phyloP scores from a whole-genome alignment of 2,329 filamentous ascomycete genomes.

The Nothophoma quercina region DNA sequence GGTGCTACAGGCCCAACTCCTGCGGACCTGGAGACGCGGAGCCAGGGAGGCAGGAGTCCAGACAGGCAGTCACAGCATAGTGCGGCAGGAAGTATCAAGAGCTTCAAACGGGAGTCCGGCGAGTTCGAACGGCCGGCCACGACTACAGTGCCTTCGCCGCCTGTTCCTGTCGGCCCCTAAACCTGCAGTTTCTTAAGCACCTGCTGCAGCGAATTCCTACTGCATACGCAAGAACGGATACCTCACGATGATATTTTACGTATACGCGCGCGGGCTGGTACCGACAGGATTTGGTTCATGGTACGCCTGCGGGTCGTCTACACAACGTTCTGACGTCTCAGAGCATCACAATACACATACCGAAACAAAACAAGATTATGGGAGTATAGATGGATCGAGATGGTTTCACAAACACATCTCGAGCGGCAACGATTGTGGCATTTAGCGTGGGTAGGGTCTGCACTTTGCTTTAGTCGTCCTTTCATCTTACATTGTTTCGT shows the following conservation, averaged over 20 bases:
- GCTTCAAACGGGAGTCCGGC: conserved; percentile 44
- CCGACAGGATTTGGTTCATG: conserved; percentile 33
- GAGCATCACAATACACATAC: conserved; percentile 21
- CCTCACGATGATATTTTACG: conserved; percentile 13
- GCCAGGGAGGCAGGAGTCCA: conserved; percentile 41
- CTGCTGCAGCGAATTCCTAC: background rate
- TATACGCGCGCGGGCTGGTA: conserved; percentile 37
- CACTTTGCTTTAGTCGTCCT: conserved; percentile 28
- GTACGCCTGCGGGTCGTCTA: conserved; percentile 1
- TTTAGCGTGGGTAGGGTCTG: conserved; percentile 47
- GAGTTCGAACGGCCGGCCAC: conserved; percentile 32
- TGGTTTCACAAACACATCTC: conserved; percentile 22
- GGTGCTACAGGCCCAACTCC: conserved; percentile 30
- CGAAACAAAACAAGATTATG: conserved; percentile 29
- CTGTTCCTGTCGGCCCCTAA: conserved; percentile 26
- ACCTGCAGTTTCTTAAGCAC: background rate
- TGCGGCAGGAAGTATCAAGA: conserved; percentile 44
- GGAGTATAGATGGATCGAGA: conserved; percentile 22
- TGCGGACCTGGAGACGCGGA: conserved; percentile 35
- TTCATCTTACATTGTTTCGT: conserved; percentile 28
- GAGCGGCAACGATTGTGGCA: conserved; percentile 48
- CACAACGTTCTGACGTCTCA: conserved; percentile 11
- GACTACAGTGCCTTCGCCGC: conserved; percentile 28
- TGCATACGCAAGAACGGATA: background rate
- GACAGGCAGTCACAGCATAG: conserved; percentile 46